phyloP scores from a whole-genome alignment of 2,329 filamentous ascomycete genomes.

The Epichloe brachyelytri region DNA sequence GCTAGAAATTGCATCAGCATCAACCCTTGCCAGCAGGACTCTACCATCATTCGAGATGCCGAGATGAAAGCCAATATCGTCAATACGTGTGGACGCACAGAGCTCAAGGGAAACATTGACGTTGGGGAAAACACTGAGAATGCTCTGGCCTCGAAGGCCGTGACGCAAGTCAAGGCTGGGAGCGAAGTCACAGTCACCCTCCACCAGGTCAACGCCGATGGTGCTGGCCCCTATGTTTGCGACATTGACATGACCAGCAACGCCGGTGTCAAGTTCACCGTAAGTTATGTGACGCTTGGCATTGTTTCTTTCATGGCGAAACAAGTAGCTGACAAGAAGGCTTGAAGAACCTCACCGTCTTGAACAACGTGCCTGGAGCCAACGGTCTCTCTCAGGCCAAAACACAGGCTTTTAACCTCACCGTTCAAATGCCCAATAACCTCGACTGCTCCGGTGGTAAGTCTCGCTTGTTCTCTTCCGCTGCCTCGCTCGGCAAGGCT shows the following conservation, averaged over 20 bases:
- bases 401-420: constrained; percentile 42
- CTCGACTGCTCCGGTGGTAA: constrained; percentile 38
- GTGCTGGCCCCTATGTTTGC: constrained; percentile 35
- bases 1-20: constrained; percentile 51
- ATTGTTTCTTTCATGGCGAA: background rate
- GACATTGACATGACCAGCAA: constrained; percentile 38
- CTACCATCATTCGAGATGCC: constrained; percentile 48
- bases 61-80: constrained; percentile 39
- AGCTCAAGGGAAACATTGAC: constrained; percentile 48
- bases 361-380: constrained; percentile 44
- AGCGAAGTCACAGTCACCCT: constrained; percentile 20
- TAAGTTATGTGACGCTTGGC: background rate
- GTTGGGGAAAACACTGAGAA: constrained; percentile 43
- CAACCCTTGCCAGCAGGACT: constrained; percentile 53
- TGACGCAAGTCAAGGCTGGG: constrained; percentile 37
- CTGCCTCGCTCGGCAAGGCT: too few relatives aligned
- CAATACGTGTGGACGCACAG: constrained; percentile 50
- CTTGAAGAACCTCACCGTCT: constrained; percentile 31
- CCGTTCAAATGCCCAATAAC: constrained; percentile 36
- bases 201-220: constrained; percentile 9
- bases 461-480: constrained; percentile 6
- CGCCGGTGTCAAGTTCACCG: constrained; percentile 13
- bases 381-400: constrained; percentile 46
- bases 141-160: constrained; percentile 28
- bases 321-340: background rate